phyloP scores from a whole-genome alignment of 2,329 filamentous ascomycete genomes.

The Sarocladium kiliense region DNA sequence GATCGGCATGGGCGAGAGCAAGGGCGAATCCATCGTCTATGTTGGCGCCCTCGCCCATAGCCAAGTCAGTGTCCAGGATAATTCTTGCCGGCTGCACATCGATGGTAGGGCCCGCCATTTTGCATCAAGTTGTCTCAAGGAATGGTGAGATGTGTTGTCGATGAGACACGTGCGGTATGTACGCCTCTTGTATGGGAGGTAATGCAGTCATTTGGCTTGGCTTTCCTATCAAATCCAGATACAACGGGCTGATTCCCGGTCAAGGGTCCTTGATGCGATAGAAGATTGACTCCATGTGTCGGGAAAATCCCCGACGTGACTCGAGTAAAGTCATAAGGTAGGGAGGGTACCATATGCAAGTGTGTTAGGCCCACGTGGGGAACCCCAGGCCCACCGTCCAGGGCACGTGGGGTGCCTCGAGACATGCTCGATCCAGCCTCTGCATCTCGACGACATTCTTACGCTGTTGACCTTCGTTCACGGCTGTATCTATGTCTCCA shows the following conservation, averaged over 20 bases:
- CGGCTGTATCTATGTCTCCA: not conserved
- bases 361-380: no score
- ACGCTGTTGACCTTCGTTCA: not conserved
- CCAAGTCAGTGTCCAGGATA: constrained; percentile 13
- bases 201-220: not conserved
- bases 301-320: not conserved
- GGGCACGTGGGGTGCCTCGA: not conserved
- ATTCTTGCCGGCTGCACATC: constrained; percentile 40
- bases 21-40: constrained; percentile 56
- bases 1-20: constrained; percentile 30
- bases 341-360: not conserved
- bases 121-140: not conserved
- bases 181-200: not conserved
- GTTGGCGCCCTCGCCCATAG: constrained; percentile 51
- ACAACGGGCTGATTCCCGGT: not conserved
- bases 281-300: not conserved
- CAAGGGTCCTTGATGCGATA: not conserved
- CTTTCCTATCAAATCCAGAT: not conserved
- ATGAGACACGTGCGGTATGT: not conserved
- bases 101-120: not conserved
- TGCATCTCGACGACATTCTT: not conserved
- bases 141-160: not conserved
- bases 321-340: no score
- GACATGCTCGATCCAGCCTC: not conserved
- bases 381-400: not conserved